A percentile compares a stretch with the other conserved stretches of the same genome.
Conservation (phyloP, 1,139 yeast genomes). For the Hemisphaericaspora xylofermentans region DNA sequence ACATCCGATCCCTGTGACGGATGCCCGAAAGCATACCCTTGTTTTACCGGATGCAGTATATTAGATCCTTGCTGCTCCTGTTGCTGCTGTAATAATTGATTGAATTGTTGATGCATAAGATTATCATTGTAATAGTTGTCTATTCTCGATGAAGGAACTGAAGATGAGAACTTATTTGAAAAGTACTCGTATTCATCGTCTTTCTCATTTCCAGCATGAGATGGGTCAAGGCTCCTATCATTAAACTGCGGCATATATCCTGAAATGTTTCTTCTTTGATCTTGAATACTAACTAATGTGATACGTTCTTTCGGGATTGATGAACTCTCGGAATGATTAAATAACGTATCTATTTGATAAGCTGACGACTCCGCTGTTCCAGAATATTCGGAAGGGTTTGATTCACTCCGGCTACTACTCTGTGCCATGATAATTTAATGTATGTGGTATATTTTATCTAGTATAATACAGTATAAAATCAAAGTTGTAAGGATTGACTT, state of each 20-base stretch:
- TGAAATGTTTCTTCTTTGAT: neutral
- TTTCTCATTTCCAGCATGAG: neutral
- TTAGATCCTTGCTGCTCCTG: constrained; percentile 4
- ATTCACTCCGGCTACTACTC: constrained; percentile 1
- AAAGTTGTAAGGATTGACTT: no score
- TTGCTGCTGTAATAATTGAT: constrained; percentile 6
- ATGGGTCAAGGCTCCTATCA: neutral
- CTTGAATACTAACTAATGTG: neutral
- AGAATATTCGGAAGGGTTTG: neutral
- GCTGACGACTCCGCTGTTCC: neutral
- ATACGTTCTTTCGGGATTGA: constrained; percentile 1
- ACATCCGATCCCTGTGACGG: neutral
- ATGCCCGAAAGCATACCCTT: neutral
- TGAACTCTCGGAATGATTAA: neutral
- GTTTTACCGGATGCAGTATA: constrained; percentile 1
- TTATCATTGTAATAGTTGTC: constrained; percentile 10
- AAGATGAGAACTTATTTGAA: constrained; percentile 11
- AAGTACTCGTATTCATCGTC: constrained; percentile 10
- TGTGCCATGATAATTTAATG: neutral
- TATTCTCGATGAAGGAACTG: constrained; percentile 16
- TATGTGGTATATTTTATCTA: no score
- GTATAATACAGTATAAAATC: no score
- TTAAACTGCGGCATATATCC: neutral
- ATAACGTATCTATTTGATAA: neutral
- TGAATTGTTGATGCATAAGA: constrained; percentile 11